Evolutionary conservation across 1,284 basidiomycete genomes (phyloP), one percentile per base, ranked within the genome.

Genomic region (Wallemia hederae): DNA sequence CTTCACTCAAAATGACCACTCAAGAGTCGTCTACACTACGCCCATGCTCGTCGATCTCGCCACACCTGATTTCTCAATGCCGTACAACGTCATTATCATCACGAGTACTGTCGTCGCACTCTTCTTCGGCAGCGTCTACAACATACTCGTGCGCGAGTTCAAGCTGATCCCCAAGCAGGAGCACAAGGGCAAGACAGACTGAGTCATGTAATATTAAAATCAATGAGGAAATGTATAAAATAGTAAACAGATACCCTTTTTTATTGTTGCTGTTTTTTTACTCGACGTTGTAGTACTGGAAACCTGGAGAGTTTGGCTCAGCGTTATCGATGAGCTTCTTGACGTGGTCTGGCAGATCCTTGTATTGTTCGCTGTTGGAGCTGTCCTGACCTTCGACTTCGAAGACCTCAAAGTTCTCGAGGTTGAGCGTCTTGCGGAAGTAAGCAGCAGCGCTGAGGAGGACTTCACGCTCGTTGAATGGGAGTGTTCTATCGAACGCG

Each of bases 31-130:
- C 61, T 96, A 92, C 70, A 87, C 87, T 0, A 74, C 80, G 0
- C 77, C 82, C 14, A 75, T 89, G 22, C 78, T 98, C 26, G 79
- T 94, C 55, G 87, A 94, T 69, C 76, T 96, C 25, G 85, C 92
- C 7, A 91, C 88, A 7, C 94, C 94, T 0, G 92, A 98, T 72
- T 98, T 98, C 71, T 91, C 85, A 67, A 97, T 98, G 90, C 91
- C 92, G 14, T 98, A 97, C 73, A 99, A 97, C 71, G 91, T 97
- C 63, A 97, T 97, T 70, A 92, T 94, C 67, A 83, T 96, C 75
- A 89, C 80, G 61, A 87, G 82, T 67, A 90, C 88, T 9, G 74
- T 94, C 59, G 78, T 91, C 63, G 90, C 92, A 31, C 78, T 97
- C 63, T 83, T 92, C 63, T 97, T 98, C 70, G 92, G 92, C 49